Evolutionary conservation across 2,329 filamentous ascomycete genomes (phyloP), one percentile per base, ranked within the genome.

Genomic region (Coniochaeta sp.): DNA sequence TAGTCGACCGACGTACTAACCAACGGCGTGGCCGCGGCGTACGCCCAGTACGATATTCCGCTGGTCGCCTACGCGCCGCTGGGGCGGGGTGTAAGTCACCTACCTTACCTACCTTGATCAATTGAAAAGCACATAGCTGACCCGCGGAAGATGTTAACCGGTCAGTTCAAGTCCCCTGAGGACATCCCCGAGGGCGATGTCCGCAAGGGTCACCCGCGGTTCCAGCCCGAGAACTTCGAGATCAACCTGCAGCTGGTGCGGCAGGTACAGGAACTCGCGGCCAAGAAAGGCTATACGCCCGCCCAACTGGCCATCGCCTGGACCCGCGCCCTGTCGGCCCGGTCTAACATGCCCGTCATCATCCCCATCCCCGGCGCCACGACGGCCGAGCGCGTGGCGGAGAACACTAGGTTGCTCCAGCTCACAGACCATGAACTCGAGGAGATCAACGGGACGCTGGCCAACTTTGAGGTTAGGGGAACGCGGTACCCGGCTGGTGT

Each of bases 351-450:
- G 73, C 78, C 78, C 22, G 65, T 60, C 14, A 78, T 87, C 55
- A 78, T 88, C 49, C 83, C 84, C 6, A 86, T 88, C 54, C 85
- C 85, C 0, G 85, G 85, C 3, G 78, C 84, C 8, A 80, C 79
- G 1, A 81, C 73, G 4, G 69, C 67, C 9, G 73, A 69, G 32
- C 73, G 83, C 20, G 73, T 87, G 10, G 59, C 69, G n/a, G 84
- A 87, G 71, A 88, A 88, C 58, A 56, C 69, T 30, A n/a, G n/a
- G n/a, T n/a, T n/a, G n/a, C 67, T 82, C 5, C 67, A 73, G 1
- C 62, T 84, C 35, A 73, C 67, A 1, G 67, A 73, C 3, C 71
- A 69, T 3, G 81, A 83, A 53, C 59, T 79, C 61, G 61, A 58
- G 6, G 69, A 74, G 56, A 76, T 83, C 49, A 74, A 79, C 48